Conservation (phyloP, 192 early-diverging fungal species). For the Coemansia sp. region DNA sequence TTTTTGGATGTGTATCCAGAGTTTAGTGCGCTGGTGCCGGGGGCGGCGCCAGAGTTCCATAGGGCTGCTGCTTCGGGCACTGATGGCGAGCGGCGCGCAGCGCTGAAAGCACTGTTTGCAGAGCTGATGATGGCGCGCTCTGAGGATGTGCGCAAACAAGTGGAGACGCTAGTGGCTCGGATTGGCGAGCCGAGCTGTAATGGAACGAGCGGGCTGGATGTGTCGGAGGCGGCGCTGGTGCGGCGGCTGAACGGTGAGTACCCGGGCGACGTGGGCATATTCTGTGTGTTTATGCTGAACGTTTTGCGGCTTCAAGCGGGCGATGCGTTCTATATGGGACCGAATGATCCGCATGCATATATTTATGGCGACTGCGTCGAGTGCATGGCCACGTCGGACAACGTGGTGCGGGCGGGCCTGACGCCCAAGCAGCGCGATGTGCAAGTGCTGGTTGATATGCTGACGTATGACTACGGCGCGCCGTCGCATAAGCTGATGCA, state of each 20-base stretch:
- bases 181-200: slow-evolving; percentile 10
- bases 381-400: slow-evolving; percentile 98
- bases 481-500: slow-evolving; percentile 77
- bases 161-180: slow-evolving; percentile 60
- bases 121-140: slow-evolving; percentile 59
- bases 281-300: slow-evolving; percentile 88
- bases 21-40: slow-evolving; percentile 66
- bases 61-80: background rate
- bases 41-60: slow-evolving; percentile 48
- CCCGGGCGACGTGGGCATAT: slow-evolving; percentile 87
- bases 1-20: slow-evolving; percentile 76
- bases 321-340: slow-evolving; percentile 91
- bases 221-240: slow-evolving; percentile 62
- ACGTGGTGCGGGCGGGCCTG: slow-evolving; percentile 94
- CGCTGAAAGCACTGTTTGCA: slow-evolving; percentile 58
- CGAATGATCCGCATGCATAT: slow-evolving; percentile 97
- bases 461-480: slow-evolving; percentile 84
- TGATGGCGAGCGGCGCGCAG: slow-evolving; percentile 37
- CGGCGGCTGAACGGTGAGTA: slow-evolving; percentile 76
- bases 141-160: slow-evolving; percentile 53
- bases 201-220: background rate
- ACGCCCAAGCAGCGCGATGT: slow-evolving; percentile 95
- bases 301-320: slow-evolving; percentile 77
- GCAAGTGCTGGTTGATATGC: slow-evolving; percentile 81
- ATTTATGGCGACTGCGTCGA: slow-evolving; percentile 95